Conservation (phyloP, 2,329 filamentous ascomycete species). For the Trichophyton verrucosum region DNA sequence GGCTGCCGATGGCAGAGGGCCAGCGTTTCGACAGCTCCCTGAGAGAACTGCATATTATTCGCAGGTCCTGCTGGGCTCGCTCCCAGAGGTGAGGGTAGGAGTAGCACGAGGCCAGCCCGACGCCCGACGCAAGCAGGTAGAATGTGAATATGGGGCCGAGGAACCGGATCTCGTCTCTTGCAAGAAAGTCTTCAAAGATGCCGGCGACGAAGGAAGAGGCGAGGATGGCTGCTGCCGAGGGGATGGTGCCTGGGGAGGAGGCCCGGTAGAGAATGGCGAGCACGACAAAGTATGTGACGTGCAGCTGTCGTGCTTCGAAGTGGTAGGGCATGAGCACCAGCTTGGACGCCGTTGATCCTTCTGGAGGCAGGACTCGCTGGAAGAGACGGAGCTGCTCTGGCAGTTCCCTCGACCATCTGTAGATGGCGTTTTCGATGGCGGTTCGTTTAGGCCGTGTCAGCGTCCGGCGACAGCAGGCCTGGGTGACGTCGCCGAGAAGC, state of each 20-base stretch:
- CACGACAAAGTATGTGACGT: slow-evolving; percentile 29
- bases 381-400: slow-evolving; percentile 20
- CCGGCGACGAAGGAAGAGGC: slow-evolving; percentile 33
- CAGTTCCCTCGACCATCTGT: slow-evolving; percentile 28
- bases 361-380: slow-evolving; percentile 8
- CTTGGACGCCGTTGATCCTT: slow-evolving; percentile 8
- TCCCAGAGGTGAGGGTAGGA: slow-evolving; percentile 18
- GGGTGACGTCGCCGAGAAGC: slow-evolving; percentile 24
- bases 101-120: slow-evolving; percentile 28
- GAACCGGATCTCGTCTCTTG: slow-evolving; percentile 33
- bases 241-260: slow-evolving; percentile 18
- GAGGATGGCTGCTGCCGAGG: slow-evolving; percentile 28
- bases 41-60: slow-evolving; percentile 18
- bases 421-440: slow-evolving; percentile 19
- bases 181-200: slow-evolving; percentile 35
- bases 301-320: slow-evolving; percentile 32
- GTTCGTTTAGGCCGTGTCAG: slow-evolving; percentile 18
- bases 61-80: slow-evolving; percentile 14
- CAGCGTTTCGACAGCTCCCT: slow-evolving; percentile 20
- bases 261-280: slow-evolving; percentile 30
- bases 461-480: slow-evolving; percentile 18
- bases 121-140: slow-evolving; percentile 30
- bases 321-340: slow-evolving; percentile 17
- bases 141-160: slow-evolving; percentile 35
- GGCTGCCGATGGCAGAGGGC: slow-evolving; percentile 21